A percentile compares a stretch with the other conserved stretches of the same genome.
These are phyloP conservation scores for Neurospora intermedia DNA, from an alignment of 495 filamentous ascomycete genomes.

Conservation along the genomic window DNA sequence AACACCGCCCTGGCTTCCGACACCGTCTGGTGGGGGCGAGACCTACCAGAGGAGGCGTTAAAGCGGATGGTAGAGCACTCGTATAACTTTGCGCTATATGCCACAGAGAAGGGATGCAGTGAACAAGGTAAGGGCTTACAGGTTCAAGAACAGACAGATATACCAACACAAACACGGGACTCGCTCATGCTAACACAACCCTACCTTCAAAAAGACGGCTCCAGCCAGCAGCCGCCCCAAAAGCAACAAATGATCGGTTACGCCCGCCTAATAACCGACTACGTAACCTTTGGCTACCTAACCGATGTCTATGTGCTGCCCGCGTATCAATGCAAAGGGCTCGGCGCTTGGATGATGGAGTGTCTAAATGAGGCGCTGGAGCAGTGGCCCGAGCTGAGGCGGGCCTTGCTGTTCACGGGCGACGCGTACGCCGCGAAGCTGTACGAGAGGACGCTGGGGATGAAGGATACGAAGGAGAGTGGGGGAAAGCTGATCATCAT, in stretches of 20 bases:
- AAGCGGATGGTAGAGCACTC: constrained; percentile 39
- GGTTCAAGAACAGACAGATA: background rate
- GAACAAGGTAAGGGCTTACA: background rate
- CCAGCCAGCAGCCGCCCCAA: background rate
- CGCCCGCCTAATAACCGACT: constrained; percentile 53
- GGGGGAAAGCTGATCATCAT: constrained; percentile 14
- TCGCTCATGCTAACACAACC: background rate
- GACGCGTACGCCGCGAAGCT: constrained; percentile 24
- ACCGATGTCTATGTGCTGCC: constrained; percentile 56
- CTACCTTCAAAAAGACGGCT: constrained; percentile 3
- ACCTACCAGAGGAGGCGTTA: constrained; percentile 28
- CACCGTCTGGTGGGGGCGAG: constrained; percentile 44
- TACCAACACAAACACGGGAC: background rate
- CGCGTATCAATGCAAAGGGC: constrained; percentile 46
- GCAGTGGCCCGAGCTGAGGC: constrained; percentile 45
- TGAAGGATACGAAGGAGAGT: constrained; percentile 27
- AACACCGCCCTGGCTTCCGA: constrained; percentile 41
- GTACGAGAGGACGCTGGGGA: constrained; percentile 39
- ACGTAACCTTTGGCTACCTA: constrained; percentile 54
- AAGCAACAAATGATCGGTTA: constrained; percentile 40
- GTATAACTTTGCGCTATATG: constrained; percentile 46
- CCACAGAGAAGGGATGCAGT: constrained; percentile 16
- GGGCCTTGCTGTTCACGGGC: constrained; percentile 42
- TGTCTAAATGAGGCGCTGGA: constrained; percentile 45
- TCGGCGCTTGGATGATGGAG: constrained; percentile 51